Evolutionary conservation across 257 asterid genomes (phyloP).

Genomic region (Nemophila menziesii): DNA sequence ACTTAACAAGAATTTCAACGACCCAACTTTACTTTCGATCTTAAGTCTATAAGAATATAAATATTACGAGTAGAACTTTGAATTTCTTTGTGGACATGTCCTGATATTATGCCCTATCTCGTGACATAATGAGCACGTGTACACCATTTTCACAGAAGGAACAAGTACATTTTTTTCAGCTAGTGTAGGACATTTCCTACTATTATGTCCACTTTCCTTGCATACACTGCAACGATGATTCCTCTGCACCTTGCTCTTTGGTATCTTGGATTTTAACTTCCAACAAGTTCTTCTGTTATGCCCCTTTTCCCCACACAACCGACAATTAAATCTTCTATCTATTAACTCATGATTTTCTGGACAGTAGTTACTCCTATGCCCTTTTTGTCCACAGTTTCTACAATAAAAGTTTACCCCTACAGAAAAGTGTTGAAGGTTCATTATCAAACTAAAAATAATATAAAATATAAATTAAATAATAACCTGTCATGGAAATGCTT

Average conservation of each 20-base stretch:
- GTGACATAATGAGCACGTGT: constrained; percentile 35
- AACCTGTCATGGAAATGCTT: constrained; percentile 85
- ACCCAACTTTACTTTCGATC: too few relatives aligned
- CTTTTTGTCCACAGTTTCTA: constrained; percentile 65
- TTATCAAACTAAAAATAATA: not conserved
- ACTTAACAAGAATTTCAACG: too few relatives aligned
- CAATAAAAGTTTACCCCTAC: constrained; percentile 69
- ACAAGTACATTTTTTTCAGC: constrained; percentile 15
- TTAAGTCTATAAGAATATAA: too few relatives aligned
- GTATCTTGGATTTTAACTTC: constrained; percentile 27
- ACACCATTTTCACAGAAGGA: constrained; percentile 16
- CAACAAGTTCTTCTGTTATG: constrained; percentile 83
- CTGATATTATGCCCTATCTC: constrained; percentile 46
- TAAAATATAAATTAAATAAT: not conserved
- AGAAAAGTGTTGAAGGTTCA: not conserved
- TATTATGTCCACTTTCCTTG: constrained; percentile 59
- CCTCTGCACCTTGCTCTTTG: constrained; percentile 17
- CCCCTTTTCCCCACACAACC: constrained; percentile 70
- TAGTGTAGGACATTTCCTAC: constrained; percentile 53
- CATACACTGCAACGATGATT: constrained; percentile 53
- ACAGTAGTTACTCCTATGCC: constrained; percentile 78
- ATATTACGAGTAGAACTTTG: too few relatives aligned
- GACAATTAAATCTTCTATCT: constrained; percentile 51
- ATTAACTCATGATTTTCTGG: constrained; percentile 34
- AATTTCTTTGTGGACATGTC: constrained; percentile 32